These are phyloP conservation scores for Hymenoscyphus fructigenus DNA, from an alignment of 2,329 filamentous ascomycete genomes.

Conservation along the genomic window DNA sequence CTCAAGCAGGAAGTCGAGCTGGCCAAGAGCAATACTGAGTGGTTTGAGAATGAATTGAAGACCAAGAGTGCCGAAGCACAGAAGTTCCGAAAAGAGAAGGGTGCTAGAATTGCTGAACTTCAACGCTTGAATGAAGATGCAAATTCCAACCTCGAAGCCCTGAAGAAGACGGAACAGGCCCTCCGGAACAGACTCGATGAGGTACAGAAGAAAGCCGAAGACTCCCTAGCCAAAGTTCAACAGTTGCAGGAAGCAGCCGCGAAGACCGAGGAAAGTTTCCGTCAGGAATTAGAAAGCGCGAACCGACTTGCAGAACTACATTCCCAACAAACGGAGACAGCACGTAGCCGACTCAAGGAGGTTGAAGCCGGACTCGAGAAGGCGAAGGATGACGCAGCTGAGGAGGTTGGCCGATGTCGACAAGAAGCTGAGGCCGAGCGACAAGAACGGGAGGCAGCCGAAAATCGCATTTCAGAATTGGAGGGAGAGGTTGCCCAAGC, in stretches of 20 bases:
- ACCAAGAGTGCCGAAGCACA: slow-evolving; percentile 83
- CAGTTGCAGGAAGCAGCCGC: slow-evolving; percentile 81
- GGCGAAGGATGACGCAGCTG: slow-evolving; percentile 60
- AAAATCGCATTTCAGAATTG: slow-evolving; percentile 62
- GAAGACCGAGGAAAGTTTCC: slow-evolving; percentile 80
- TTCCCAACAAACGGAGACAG: slow-evolving; percentile 71
- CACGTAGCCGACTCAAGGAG: slow-evolving; percentile 68
- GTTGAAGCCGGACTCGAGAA: slow-evolving; percentile 62
- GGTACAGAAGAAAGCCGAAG: slow-evolving; percentile 82
- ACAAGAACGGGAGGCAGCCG: slow-evolving; percentile 59
- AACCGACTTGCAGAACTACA: slow-evolving; percentile 80
- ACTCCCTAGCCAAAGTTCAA: slow-evolving; percentile 77
- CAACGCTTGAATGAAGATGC: slow-evolving; percentile 87
- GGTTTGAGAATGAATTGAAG: slow-evolving; percentile 88
- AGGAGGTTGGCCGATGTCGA: slow-evolving; percentile 52
- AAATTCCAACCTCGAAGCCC: slow-evolving; percentile 70
- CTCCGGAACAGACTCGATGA: slow-evolving; percentile 81
- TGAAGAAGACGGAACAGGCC: slow-evolving; percentile 76
- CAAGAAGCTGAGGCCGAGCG: slow-evolving; percentile 57
- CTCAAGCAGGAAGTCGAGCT: slow-evolving; percentile 88
- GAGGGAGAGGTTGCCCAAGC: slow-evolving; percentile 62
- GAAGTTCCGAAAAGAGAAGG: slow-evolving; percentile 93
- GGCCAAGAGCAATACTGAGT: slow-evolving; percentile 86
- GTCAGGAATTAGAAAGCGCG: slow-evolving; percentile 79
- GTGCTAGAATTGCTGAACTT: slow-evolving; percentile 81